Conservation (phyloP, 257 asterid genomes). For the Nicotiana attenuata region DNA sequence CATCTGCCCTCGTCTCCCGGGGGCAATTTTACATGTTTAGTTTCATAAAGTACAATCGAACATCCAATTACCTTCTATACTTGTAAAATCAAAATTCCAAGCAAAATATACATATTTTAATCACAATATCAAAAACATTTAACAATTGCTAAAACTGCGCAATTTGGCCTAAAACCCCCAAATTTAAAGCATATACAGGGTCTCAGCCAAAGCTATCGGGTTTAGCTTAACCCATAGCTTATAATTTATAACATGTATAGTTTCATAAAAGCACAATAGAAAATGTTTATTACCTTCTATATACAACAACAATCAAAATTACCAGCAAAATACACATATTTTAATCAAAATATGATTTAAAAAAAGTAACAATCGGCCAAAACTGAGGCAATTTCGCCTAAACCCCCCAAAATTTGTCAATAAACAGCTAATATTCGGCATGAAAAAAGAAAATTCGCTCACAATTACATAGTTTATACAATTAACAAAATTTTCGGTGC, state of each 20-base stretch:
- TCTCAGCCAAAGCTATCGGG: no score
- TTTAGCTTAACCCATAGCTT: no score
- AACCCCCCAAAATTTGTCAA: neutral
- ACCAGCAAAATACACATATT: neutral
- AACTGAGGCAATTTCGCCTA: neutral
- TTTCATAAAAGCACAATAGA: no score
- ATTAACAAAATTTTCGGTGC: no score
- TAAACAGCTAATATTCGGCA: neutral
- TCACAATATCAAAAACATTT: neutral
- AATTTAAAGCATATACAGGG: no score
- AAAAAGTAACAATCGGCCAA: neutral
- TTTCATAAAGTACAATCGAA: neutral
- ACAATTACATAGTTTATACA: no score
- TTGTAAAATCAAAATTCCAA: neutral
- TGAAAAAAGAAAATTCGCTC: neutral
- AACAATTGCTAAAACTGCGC: neutral
- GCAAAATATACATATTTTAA: neutral
- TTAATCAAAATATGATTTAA: neutral
- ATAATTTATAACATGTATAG: no score
- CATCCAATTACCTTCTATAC: neutral
- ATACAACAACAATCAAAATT: neutral
- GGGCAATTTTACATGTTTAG: neutral
- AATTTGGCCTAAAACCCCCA: neutral
- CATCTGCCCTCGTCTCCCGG: no score
- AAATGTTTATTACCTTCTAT: no score